Conservation (phyloP, 331 rosid genomes). For the Saraca asoca region DNA sequence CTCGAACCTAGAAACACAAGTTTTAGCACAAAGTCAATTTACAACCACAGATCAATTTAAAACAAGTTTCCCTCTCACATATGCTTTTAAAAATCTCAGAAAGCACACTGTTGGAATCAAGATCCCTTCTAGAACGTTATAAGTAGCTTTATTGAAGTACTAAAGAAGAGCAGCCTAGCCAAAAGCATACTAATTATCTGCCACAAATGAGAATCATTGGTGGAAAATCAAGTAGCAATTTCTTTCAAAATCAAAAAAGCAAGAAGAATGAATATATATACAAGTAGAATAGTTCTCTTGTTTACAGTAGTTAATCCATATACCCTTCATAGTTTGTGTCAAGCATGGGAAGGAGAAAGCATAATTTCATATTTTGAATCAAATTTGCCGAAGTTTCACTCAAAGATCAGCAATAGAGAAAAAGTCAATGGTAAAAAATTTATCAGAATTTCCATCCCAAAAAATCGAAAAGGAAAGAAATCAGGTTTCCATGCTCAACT, state of each 20-base stretch:
- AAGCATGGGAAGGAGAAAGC: not conserved
- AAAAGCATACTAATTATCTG: slow-evolving; percentile 7
- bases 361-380: slow-evolving; percentile 15
- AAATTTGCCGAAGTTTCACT: not conserved
- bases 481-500: too few relatives aligned
- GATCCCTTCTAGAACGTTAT: not conserved
- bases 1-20: slow-evolving; percentile 61
- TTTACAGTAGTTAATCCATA: slow-evolving; percentile 12
- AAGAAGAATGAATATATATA: not conserved
- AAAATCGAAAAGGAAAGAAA: too few relatives aligned
- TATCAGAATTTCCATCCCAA: not conserved
- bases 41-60: not conserved
- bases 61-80: slow-evolving; percentile 3
- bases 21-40: not conserved
- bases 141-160: slow-evolving; percentile 16
- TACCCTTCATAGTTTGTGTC: slow-evolving; percentile 1
- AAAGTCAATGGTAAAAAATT: not conserved
- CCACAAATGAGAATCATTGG: slow-evolving; percentile 14
- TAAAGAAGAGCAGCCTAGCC: slow-evolving; percentile 4
- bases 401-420: not conserved
- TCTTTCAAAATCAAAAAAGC: slow-evolving; percentile 8
- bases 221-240: not conserved
- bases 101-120: not conserved
- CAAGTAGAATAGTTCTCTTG: not conserved
- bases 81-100: slow-evolving; percentile 15